A percentile compares a stretch with the other conserved stretches of the same genome.
Evolutionary conservation across 2,329 filamentous ascomycete species (phyloP).

Genomic region (Monosporascus sp.): DNA sequence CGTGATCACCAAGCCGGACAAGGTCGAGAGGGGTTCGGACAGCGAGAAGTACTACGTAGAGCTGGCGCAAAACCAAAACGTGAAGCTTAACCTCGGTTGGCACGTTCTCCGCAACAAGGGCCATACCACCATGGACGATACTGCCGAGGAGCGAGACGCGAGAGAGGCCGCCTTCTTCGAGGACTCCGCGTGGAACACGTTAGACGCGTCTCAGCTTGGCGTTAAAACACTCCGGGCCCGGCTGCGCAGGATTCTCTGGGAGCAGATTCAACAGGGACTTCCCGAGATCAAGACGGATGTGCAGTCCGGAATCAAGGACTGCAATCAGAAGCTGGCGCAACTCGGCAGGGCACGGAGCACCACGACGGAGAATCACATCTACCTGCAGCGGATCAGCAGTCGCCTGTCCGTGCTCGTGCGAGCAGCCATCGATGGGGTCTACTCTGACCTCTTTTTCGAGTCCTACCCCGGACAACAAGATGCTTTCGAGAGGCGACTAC

Average conservation of each 20-base stretch:
- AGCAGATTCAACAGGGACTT: constrained; percentile 27
- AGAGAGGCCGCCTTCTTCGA: constrained; percentile 30
- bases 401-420: constrained; percentile 32
- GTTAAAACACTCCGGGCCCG: constrained; percentile 33
- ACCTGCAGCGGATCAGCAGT: constrained; percentile 35
- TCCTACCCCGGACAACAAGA: constrained; percentile 16
- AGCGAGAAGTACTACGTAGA: constrained; percentile 22
- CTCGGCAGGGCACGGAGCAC: constrained; percentile 39
- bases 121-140: constrained; percentile 22
- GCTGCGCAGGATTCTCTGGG: constrained; percentile 34
- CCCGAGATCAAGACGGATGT: constrained; percentile 29
- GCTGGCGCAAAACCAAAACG: constrained; percentile 27
- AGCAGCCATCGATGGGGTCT: constrained; percentile 37
- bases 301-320: constrained; percentile 24
- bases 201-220: constrained; percentile 25
- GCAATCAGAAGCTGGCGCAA: constrained; percentile 26
- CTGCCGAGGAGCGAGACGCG: constrained; percentile 23
- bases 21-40: constrained; percentile 15
- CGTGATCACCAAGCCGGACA: constrained; percentile 44
- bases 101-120: constrained; percentile 33
- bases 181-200: constrained; percentile 16
- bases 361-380: constrained; percentile 35
- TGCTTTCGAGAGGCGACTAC: constrained; percentile 18
- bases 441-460: constrained; percentile 39
- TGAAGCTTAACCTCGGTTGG: constrained; percentile 31